Evolutionary conservation across 2,329 filamentous ascomycete species (phyloP).

Genomic region (Colletotrichum spinosum): DNA sequence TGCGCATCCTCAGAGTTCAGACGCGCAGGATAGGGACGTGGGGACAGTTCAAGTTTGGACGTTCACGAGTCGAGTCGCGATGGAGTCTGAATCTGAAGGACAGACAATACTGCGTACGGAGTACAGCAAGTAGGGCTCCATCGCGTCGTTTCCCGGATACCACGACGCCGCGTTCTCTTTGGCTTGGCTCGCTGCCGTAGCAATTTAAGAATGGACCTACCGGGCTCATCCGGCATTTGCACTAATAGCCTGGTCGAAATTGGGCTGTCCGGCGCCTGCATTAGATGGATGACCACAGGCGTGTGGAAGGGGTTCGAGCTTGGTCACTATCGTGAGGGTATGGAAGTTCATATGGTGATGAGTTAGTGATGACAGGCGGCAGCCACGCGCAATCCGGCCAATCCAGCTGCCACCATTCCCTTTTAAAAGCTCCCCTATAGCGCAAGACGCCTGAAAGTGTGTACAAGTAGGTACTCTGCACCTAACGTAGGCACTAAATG

Average conservation of each 20-base stretch:
- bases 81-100: not conserved
- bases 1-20: not conserved
- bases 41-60: not conserved
- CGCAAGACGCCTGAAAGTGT: too few relatives aligned
- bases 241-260: constrained; percentile 20
- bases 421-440: too few relatives aligned
- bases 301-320: constrained; percentile 9
- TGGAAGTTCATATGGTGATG: fast-evolving
- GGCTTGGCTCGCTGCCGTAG: constrained; percentile 18
- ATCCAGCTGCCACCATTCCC: too few relatives aligned
- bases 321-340: not conserved
- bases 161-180: constrained; percentile 16
- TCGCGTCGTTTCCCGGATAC: too few relatives aligned
- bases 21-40: too few relatives aligned
- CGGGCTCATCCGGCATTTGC: constrained; percentile 23
- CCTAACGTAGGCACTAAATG: too few relatives aligned
- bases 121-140: too few relatives aligned
- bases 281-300: constrained; percentile 19
- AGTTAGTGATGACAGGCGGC: constrained; percentile 28
- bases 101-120: not conserved
- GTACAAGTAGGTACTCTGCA: too few relatives aligned
- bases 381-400: not conserved
- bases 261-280: constrained; percentile 6
- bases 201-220: constrained; percentile 17
- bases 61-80: constrained; percentile 1